Evolutionary conservation across 805 yeast genomes (phyloP).

Genomic region (Candida broadrunensis): DNA sequence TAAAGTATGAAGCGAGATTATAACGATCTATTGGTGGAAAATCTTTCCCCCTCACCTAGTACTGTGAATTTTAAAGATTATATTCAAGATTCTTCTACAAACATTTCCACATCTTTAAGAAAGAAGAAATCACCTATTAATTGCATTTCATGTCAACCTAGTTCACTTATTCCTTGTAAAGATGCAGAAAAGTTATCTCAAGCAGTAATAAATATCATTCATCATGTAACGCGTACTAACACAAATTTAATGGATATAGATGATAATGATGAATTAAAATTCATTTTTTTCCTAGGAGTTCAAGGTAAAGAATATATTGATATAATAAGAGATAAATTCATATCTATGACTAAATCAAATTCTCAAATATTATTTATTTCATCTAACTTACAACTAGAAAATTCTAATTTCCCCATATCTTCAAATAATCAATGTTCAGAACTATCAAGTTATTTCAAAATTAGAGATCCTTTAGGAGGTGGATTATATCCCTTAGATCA

Average conservation of each 20-base stretch:
- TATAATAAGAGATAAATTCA: neutral
- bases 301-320: conserved; percentile 29
- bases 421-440: conserved; percentile 15
- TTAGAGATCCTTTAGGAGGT: conserved; percentile 35
- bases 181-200: neutral
- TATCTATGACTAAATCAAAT: neutral
- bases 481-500: conserved; percentile 33
- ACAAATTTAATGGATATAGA: neutral
- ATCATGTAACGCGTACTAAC: neutral
- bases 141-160: neutral
- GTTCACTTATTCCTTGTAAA: neutral
- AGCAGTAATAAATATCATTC: neutral
- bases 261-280: conserved; percentile 4
- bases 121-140: neutral
- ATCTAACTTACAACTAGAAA: neutral
- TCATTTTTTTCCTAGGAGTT: conserved; percentile 27
- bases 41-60: neutral
- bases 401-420: neutral
- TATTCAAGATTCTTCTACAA: neutral
- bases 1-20: neutral
- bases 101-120: neutral
- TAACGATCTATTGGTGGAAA: neutral
- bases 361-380: conserved; percentile 2
- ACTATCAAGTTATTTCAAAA: conserved; percentile 19
- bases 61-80: neutral